A percentile compares a stretch with the other conserved stretches of the same genome.
Conservation (phyloP, 2,329 filamentous ascomycete species). For the Fusarium mangiferae region DNA sequence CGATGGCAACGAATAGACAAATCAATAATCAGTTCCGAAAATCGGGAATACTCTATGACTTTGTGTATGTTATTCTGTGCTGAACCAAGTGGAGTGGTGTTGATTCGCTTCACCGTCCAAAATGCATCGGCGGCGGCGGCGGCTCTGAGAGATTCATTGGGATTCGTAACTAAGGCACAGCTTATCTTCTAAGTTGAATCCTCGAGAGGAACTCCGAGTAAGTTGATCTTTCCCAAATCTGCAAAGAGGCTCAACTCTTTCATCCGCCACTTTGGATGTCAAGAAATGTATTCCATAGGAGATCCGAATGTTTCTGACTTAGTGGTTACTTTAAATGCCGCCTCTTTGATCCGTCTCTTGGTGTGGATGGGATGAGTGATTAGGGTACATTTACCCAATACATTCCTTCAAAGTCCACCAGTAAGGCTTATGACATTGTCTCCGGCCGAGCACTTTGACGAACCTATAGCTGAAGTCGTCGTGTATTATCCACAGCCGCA, state of each 20-base stretch:
- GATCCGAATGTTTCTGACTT: neutral
- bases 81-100: neutral
- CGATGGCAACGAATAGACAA: neutral
- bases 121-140: neutral
- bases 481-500: neutral
- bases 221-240: neutral
- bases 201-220: neutral
- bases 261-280: no score
- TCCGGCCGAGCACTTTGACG: neutral
- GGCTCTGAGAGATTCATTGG: neutral
- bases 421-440: neutral
- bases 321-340: no score
- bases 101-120: neutral
- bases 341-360: neutral
- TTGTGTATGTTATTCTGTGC: neutral
- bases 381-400: neutral
- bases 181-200: neutral
- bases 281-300: neutral
- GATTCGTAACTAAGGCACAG: neutral
- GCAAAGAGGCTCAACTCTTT: neutral
- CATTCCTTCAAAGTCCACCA: neutral
- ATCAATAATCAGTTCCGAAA: slow-evolving; percentile 9
- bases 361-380: neutral
- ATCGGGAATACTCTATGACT: slow-evolving; percentile 2
- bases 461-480: neutral